Evolutionary conservation across 1,139 yeast genomes (phyloP).

Genomic region (Diutina neorugosa): DNA sequence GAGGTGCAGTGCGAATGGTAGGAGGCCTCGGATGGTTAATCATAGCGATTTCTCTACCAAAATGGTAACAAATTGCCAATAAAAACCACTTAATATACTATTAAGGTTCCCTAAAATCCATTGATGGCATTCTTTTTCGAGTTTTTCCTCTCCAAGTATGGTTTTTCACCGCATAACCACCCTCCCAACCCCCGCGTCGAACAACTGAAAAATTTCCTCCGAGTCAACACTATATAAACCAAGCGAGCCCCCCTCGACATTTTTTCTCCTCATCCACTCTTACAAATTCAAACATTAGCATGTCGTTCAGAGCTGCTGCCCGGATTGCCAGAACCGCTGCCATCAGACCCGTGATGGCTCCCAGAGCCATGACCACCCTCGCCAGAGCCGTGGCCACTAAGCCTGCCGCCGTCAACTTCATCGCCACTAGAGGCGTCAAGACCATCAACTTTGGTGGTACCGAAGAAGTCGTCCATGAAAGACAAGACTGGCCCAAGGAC

Average conservation of each 20-base stretch:
- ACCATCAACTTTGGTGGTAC: slow-evolving; percentile 95
- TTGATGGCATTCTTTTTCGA: not conserved
- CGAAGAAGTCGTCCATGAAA: slow-evolving; percentile 92
- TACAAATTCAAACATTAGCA: not conserved
- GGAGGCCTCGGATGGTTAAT: not conserved
- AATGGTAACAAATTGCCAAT: too few species aligned
- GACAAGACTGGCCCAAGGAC: slow-evolving; percentile 99
- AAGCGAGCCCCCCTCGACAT: not conserved
- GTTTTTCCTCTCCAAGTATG: not conserved
- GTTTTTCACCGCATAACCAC: not conserved
- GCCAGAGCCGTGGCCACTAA: slow-evolving; percentile 19
- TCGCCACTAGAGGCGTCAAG: slow-evolving; percentile 76
- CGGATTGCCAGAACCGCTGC: slow-evolving; percentile 4
- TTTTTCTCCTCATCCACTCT: not conserved
- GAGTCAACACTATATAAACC: not conserved
- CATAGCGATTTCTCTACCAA: too few species aligned
- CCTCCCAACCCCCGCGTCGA: not conserved
- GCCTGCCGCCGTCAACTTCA: slow-evolving; percentile 18
- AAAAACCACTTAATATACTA: too few species aligned
- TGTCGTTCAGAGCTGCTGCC: slow-evolving; percentile 4
- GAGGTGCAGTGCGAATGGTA: not conserved
- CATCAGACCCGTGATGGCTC: slow-evolving; percentile 4
- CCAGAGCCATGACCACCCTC: slow-evolving; percentile 4
- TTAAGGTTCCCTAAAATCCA: not conserved
- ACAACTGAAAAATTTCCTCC: slow-evolving; percentile 1